These are phyloP conservation scores for Solanum lycopersicoides DNA, from an alignment of 257 asterid genomes.

Conservation along the genomic window DNA sequence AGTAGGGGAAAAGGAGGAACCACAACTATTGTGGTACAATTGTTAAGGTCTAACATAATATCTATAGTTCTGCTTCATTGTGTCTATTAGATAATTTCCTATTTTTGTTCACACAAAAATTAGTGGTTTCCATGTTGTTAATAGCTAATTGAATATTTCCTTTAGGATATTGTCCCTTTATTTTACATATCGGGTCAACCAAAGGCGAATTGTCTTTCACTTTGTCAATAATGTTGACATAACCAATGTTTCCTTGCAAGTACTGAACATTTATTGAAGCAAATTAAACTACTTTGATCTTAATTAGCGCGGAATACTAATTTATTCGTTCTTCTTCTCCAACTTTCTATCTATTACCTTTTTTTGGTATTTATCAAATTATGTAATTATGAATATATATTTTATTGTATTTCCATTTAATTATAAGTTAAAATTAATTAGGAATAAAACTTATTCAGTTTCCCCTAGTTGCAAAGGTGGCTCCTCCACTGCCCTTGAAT, in stretches of 20 bases:
- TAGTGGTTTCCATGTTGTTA: not conserved
- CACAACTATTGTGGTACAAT: not conserved
- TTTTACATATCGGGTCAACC: not conserved
- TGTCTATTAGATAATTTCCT: not conserved
- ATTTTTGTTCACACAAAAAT: not conserved
- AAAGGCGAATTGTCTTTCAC: not conserved
- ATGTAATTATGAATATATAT: too few species aligned
- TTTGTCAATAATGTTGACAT: not conserved
- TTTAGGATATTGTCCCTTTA: not conserved
- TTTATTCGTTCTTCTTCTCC: too few species aligned
- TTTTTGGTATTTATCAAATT: too few species aligned
- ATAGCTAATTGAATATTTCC: not conserved
- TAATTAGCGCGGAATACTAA: too few species aligned
- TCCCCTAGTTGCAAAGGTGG: too few species aligned
- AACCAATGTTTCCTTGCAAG: not conserved
- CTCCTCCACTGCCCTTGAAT: too few species aligned
- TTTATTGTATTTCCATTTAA: too few species aligned
- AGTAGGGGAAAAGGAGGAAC: not conserved
- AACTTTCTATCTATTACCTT: too few species aligned
- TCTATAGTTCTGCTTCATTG: not conserved
- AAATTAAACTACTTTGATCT: too few species aligned
- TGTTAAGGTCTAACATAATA: not conserved
- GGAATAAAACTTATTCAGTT: too few species aligned
- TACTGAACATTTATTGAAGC: not conserved
- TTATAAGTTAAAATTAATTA: too few species aligned